Percentiles rank a stretch among this genome's conserved stretches.
Conservation (phyloP, 1,284 basidiomycete species). For the Gomphus sp. region DNA sequence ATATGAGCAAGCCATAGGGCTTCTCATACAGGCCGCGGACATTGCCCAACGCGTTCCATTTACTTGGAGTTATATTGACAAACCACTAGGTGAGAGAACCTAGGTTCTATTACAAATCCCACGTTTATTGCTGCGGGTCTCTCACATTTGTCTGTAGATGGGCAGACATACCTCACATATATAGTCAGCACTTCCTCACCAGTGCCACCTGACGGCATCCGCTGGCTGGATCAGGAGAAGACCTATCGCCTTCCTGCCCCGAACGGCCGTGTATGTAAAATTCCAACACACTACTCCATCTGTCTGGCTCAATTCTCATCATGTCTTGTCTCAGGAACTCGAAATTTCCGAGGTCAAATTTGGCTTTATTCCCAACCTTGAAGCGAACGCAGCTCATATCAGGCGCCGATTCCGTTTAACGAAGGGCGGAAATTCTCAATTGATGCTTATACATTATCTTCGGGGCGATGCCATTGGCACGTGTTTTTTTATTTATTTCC, state of each 20-base stretch:
- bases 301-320: not conserved
- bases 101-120: not conserved
- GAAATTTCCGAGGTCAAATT: constrained; percentile 63
- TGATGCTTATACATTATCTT: constrained; percentile 64
- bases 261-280: constrained; percentile 36
- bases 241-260: constrained; percentile 42
- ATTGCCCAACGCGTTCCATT: constrained; percentile 52
- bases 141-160: constrained; percentile 34
- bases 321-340: constrained; percentile 41
- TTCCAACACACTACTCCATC: not conserved
- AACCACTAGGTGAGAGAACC: constrained; percentile 44
- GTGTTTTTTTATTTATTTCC: constrained; percentile 21
- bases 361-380: constrained; percentile 60
- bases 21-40: constrained; percentile 48
- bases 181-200: constrained; percentile 33
- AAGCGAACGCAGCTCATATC: constrained; percentile 54
- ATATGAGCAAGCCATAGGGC: constrained; percentile 46
- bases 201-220: constrained; percentile 63
- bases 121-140: not conserved
- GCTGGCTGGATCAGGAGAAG: constrained; percentile 60
- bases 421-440: constrained; percentile 60
- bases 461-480: constrained; percentile 50
- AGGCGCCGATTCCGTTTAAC: constrained; percentile 59
- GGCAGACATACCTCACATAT: constrained; percentile 52
- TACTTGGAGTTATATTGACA: constrained; percentile 63